These are phyloP conservation scores for Trametes meyenii DNA, from an alignment of 768 basidiomycete genomes.

Conservation along the genomic window DNA sequence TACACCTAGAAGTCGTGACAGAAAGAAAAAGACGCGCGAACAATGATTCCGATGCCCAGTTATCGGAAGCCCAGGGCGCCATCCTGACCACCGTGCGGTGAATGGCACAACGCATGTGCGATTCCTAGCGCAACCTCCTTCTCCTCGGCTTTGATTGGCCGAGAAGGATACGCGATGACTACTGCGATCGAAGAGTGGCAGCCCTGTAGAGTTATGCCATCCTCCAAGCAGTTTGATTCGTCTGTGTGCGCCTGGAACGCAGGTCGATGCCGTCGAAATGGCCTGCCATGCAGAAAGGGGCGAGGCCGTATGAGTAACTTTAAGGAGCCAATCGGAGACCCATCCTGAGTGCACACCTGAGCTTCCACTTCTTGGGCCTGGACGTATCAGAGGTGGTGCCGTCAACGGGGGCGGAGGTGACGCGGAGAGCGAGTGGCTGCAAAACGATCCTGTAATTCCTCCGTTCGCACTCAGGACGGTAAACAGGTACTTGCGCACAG, in stretches of 20 bases:
- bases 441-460: background rate
- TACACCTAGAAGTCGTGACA: background rate
- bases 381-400: background rate
- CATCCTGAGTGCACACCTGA: constrained; percentile 6
- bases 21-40: constrained; percentile 1
- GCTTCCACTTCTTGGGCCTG: constrained; percentile 13
- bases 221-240: background rate
- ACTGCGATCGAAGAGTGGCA: constrained; percentile 10
- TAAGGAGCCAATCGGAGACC: background rate
- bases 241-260: background rate
- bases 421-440: constrained; percentile 19
- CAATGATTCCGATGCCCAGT: background rate
- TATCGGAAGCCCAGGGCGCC: background rate
- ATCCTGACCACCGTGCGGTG: background rate
- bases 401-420: constrained; percentile 2
- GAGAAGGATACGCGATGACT: constrained; percentile 11
- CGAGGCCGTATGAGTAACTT: constrained; percentile 4
- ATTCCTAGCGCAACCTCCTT: constrained; percentile 14
- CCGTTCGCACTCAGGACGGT: background rate
- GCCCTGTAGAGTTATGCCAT: background rate
- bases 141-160: background rate
- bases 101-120: background rate
- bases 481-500: constrained; percentile 18
- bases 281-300: background rate
- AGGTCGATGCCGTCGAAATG: background rate